Base-by-base conservation (phyloP, 2,329 filamentous ascomycete genomes). In the Pseudopithomyces chartarum region DNA sequence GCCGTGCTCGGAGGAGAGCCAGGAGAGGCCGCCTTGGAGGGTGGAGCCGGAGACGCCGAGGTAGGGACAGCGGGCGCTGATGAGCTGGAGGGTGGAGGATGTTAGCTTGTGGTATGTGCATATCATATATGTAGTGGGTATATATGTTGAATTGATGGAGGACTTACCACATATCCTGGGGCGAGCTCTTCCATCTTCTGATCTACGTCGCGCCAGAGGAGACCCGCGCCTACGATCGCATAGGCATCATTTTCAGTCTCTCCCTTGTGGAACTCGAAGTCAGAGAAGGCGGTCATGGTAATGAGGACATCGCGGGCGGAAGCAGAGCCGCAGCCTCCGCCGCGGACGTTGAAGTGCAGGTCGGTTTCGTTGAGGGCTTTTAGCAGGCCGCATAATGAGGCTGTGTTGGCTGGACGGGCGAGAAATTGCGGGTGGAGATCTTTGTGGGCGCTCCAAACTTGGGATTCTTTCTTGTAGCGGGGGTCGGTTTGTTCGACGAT, bases 11-110 rank as follows among this genome's bases (percentile, higher is more conserved):
- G 65, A 62, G 11, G 70, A 75, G 29, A 79, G 69, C 76, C 71
- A 79, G 15, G 70, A 75, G 4, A 79, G 67, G 46, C 77, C 77
- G 33, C 75, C 76, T 8, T 68, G 68, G 11, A 78, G 61, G 6
- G 73, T 71, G 2, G 70, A 68, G 1, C 77, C 78, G 6, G 69
- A 70, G 2, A 80, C 76, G 6, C 78, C 77, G 8, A 80, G 72
- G 60, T 68, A 76, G 1, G 72, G 71, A 26, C 71, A 75, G 23
- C 76, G 62, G 1, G 76, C 72, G 3, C 72, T 68, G 1, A 78
- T 66, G 19, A 43, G 38, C 32, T 23, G 15, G 19, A 11, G 15
- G 8, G 12, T 29, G 26, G 26, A 29, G 4, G 26, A 8, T 29
- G 26, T 29, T 29, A 29, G 26, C 8, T 29, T 29, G 26, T n/a